phyloP scores from a whole-genome alignment of 805 yeast genomes.

The Lipomyces orientalis region DNA sequence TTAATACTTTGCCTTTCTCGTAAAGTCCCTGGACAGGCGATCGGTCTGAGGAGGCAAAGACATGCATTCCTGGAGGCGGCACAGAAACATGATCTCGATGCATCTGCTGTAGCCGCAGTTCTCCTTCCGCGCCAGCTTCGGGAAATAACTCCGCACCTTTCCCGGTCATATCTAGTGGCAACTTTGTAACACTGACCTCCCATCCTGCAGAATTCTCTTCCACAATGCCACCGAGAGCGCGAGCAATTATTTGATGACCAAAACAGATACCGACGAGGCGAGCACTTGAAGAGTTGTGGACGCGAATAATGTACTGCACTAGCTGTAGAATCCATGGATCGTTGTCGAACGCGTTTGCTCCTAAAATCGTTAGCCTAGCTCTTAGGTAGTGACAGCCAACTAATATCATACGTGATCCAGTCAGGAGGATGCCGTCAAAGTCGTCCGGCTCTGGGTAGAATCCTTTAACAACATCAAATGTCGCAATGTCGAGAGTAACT shows the following conservation, averaged over 20 bases:
- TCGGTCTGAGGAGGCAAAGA: slow-evolving; percentile 59
- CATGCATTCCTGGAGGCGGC: slow-evolving; percentile 44
- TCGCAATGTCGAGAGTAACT: slow-evolving; percentile 24
- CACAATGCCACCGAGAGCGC: slow-evolving; percentile 67
- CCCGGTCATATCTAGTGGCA: slow-evolving; percentile 51
- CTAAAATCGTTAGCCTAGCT: slow-evolving; percentile 32
- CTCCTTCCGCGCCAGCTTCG: slow-evolving; percentile 41
- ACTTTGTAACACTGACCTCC: slow-evolving; percentile 69
- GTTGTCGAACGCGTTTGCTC: slow-evolving; percentile 45
- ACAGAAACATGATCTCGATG: slow-evolving; percentile 63
- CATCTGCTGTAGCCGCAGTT: slow-evolving; percentile 56
- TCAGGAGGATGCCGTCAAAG: slow-evolving; percentile 46
- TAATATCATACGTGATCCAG: slow-evolving; percentile 46
- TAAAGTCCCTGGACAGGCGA: slow-evolving; percentile 74
- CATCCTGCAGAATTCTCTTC: slow-evolving; percentile 66
- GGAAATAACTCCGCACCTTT: slow-evolving; percentile 48
- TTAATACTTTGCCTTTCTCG: slow-evolving; percentile 57
- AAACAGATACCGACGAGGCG: slow-evolving; percentile 73
- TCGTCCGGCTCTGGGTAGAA: slow-evolving; percentile 41
- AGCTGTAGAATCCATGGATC: slow-evolving; percentile 47
- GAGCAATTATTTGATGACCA: slow-evolving; percentile 81
- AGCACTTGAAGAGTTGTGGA: slow-evolving; percentile 8
- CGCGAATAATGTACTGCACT: slow-evolving; percentile 40
- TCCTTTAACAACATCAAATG: slow-evolving; percentile 43
- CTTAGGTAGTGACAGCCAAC: background rate